Base-by-base conservation (phyloP, 2,329 filamentous ascomycete genomes). In the Clonostachys sp. region DNA sequence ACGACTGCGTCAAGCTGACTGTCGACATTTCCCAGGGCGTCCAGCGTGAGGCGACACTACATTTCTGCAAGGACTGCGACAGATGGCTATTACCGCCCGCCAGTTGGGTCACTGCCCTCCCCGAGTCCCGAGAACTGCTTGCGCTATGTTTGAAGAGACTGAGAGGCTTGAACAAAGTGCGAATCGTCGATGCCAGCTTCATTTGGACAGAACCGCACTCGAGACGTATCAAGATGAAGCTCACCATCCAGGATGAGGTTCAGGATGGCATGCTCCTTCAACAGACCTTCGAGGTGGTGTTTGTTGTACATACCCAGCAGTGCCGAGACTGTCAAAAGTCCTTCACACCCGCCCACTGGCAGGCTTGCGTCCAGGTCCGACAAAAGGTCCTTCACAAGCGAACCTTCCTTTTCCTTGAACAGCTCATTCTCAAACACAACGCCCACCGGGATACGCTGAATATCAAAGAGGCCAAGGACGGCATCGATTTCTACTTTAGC, bases 121-220 rank as follows among this genome's bases (percentile, higher is more conserved):
- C 82, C 47, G 94, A 99, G 70, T 96, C 90, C 41, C 84, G 91
- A 70, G 94, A 99, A 72, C 78, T 99, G 49, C 78, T 99, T 46
- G 91, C 94, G 6, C 73, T 99, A 42, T 99, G 94, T 68, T 75
- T 99, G 55, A 86, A 90, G 63, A 95, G 94, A 67, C 71, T 99
- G 53, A 78, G 88, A 53, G 91, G 91, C 33, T 72, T 99, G 53
- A 83, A 86, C 65, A 95, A 94, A 73, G 89, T 95, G 56, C 81
- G 94, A 51, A 94, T 99, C 60, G 91, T 96, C 60, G 94, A 99
- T 64, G 94, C 94, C 42, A 88, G 84, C 59, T 99, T 97, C 64
- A 88, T 97, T 62, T 99, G 94, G 94, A 99, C 94, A 2, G 94
- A 99, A 68, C 92, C 94, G 12, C 94, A 99, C 72, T 96, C 91